Evolutionary conservation across 1,139 yeast genomes (phyloP), one percentile per base, ranked within the genome.

Genomic region (Blastobotrys ciferrii): DNA sequence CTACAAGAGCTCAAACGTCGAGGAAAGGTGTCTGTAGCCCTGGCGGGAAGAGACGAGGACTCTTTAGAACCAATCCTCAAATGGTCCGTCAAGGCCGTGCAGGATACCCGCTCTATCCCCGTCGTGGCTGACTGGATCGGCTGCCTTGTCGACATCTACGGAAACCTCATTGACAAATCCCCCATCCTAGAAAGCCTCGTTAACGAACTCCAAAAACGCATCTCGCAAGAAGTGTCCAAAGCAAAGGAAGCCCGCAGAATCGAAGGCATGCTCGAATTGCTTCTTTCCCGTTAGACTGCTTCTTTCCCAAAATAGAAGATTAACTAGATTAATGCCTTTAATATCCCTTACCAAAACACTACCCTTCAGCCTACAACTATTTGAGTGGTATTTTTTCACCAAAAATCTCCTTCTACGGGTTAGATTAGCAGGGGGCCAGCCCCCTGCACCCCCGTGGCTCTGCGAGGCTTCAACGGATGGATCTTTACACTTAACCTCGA

Each of bases 191-290:
- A 85, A 57, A 94, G 85, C 58, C 74, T 86, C 50, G 71, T 88
- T 49, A 69, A 74, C 43, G 77, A 77, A 50, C 71, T 92, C 55
- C 74, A 76, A 60, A 52, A 51, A 25, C 80, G 80, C 60, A 76
- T 91, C 39, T 77, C 77, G 51, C 65, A 71, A 32, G 97, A 91
- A 68, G 81, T 89, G 37, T 76, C 74, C 51, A 83, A 84, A 61
- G 87, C 96, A 42, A 81, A 82, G 63, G 96, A 91, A 64, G 96
- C 98, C 6, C 85, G 84, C 66, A 85, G 82, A 64, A 82, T 92
- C 45, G 88, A 86, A 60, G 98, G 98, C 52, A 92, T 33, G 38
- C 38, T 33, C 12, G 38, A 33, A 12, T 15, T 33, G 9, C 17
- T 33, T 13, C 15, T 33, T 13, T 13, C 38, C 20, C 38, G 38